phyloP scores from a whole-genome alignment of 805 yeast species.

The Candida pseudofarinosa region DNA sequence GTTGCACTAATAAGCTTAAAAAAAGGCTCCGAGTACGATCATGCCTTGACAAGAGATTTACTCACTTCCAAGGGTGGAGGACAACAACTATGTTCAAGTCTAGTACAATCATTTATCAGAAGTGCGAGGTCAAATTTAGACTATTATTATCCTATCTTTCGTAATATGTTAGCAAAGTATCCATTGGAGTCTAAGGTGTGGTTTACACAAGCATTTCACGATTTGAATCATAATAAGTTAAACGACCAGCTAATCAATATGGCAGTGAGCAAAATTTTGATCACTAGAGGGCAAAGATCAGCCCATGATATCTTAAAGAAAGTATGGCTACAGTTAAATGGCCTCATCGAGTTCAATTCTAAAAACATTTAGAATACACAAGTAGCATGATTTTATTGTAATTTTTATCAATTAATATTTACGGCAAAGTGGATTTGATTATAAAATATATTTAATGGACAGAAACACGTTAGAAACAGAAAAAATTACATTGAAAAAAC shows the following conservation, averaged over 20 bases:
- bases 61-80: slow-evolving; percentile 22
- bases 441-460: too few relatives aligned
- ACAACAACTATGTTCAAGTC: slow-evolving; percentile 20
- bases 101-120: slow-evolving; percentile 32
- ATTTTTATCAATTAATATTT: too few relatives aligned
- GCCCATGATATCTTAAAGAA: slow-evolving; percentile 55
- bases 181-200: slow-evolving; percentile 48
- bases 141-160: slow-evolving; percentile 48
- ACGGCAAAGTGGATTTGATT: too few relatives aligned
- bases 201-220: slow-evolving; percentile 19
- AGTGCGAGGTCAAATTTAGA: slow-evolving; percentile 60
- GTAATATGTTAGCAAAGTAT: slow-evolving; percentile 44
- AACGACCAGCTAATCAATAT: slow-evolving; percentile 29
- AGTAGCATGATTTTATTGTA: too few relatives aligned
- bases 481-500: slow-evolving; percentile 1
- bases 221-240: slow-evolving; percentile 11
- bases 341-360: slow-evolving; percentile 40
- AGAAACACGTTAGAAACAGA: slow-evolving; percentile 6
- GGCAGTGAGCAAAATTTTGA: slow-evolving; percentile 51
- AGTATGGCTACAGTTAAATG: slow-evolving; percentile 64
- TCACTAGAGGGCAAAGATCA: slow-evolving; percentile 64
- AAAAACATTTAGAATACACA: slow-evolving; percentile 3
- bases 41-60: slow-evolving; percentile 20
- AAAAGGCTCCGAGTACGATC: slow-evolving; percentile 43
- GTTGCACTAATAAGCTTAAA: slow-evolving; percentile 41